Evolutionary conservation across 106 monocot genomes (phyloP), one percentile per base, ranked within the genome.

Genomic region (Dioscorea dumetorum): DNA sequence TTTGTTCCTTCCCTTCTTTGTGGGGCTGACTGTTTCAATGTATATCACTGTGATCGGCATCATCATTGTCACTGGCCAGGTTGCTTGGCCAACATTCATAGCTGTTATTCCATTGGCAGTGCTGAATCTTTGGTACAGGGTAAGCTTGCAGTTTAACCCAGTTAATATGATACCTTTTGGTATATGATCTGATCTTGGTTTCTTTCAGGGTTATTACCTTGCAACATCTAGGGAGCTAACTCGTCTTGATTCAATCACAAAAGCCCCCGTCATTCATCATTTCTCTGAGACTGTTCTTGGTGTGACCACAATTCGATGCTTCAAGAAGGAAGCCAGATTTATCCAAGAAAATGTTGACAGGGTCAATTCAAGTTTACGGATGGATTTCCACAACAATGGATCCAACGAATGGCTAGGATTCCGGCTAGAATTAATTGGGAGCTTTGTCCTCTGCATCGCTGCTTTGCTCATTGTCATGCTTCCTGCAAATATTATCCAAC

Each of bases 201-300:
- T 28, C 28, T 28, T 28, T 21, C 72, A 85, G 88, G 80, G 80
- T 9, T 85, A 88, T 66, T 92, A 80, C 60, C 73, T 92, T 20
- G 66, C 88, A 35, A 77, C 92, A 22, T 85, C 92, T 48, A 75
- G 92, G 22, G 92, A 92, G 71, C 41, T 92, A 34, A 88, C 92
- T 50, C 82, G 92, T 23, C 83, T 92, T 65, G 88, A 88, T 28
- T 83, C 85, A 9, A 83, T 92, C 16, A 88, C 85, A 22, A 85
- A 88, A 74, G 92, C 92, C 23, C 92, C 92, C 2, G 83, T 92
- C 28, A 85, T 92, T 73, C 88, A 92, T 85, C 92, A 92, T 63
- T 92, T 92, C 68, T 85, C 87, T 16, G 92, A 92, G 67, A 88
- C 83, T 5, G 76, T 92, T 74, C 34, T 69, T 16, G 92, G 92